Conservation (phyloP, 495 filamentous ascomycete genomes). For the Aspergillus steynii region DNA sequence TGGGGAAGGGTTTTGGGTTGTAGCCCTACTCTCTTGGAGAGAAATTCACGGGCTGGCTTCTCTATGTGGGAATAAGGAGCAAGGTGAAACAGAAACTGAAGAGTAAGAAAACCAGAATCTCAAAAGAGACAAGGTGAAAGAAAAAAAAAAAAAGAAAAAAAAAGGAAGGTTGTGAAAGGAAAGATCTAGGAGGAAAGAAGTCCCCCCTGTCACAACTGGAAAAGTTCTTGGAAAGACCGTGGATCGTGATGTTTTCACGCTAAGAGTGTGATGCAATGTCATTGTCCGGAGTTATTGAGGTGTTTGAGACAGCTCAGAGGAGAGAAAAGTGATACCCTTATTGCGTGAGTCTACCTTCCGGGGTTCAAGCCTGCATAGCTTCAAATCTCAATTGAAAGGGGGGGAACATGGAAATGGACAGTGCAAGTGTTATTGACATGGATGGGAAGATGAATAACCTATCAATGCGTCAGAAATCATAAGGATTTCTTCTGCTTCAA, state of each 20-base stretch:
- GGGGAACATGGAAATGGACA: constrained; percentile 31
- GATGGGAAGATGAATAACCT: constrained; percentile 23
- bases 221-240: constrained; percentile 31
- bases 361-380: constrained; percentile 44
- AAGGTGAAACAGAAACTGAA: not conserved
- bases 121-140: constrained; percentile 7
- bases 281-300: constrained; percentile 47
- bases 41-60: constrained; percentile 30
- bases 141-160: constrained; percentile 9
- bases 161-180: not conserved
- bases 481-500: constrained; percentile 31
- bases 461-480: constrained; percentile 37
- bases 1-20: constrained; percentile 22
- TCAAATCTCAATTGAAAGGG: constrained; percentile 31
- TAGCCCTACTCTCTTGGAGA: constrained; percentile 25
- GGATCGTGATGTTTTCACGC: constrained; percentile 38
- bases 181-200: constrained; percentile 1
- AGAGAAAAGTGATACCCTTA: constrained; percentile 56
- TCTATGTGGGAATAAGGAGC: constrained; percentile 19
- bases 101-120: constrained; percentile 16
- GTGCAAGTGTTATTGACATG: constrained; percentile 26
- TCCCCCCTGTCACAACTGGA: constrained; percentile 31
- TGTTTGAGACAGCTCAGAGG: constrained; percentile 51
- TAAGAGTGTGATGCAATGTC: constrained; percentile 34
- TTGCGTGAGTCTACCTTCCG: constrained; percentile 47